phyloP scores from a whole-genome alignment of 371 early-diverging fungal species.

The Lichtheimia corymbifera region DNA sequence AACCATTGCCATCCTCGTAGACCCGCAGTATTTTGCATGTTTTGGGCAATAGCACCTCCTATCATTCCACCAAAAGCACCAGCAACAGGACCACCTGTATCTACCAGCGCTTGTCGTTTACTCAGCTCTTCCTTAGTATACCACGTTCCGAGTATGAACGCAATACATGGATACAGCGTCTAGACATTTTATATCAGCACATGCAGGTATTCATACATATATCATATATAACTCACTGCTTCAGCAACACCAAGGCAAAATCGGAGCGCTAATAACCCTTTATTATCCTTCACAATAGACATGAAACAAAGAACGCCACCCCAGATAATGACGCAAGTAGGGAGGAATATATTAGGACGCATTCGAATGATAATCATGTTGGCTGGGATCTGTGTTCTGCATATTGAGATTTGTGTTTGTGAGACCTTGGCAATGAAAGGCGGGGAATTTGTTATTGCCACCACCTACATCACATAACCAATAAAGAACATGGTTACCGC shows the following conservation, averaged over 20 bases:
- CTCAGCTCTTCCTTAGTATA: slow-evolving; percentile 75
- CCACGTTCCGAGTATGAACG: slow-evolving; percentile 75
- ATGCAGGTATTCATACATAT: background rate
- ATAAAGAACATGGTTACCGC: slow-evolving; percentile 71
- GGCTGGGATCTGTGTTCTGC: slow-evolving; percentile 39
- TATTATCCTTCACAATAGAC: slow-evolving; percentile 46
- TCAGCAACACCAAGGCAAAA: slow-evolving; percentile 68
- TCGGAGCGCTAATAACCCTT: slow-evolving; percentile 57
- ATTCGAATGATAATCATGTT: slow-evolving; percentile 53
- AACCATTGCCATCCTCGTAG: slow-evolving; percentile 65
- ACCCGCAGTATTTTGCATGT: slow-evolving; percentile 42
- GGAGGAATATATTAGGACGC: slow-evolving; percentile 57
- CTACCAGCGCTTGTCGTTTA: slow-evolving; percentile 55
- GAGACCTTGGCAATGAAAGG: background rate
- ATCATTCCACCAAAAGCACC: slow-evolving; percentile 31
- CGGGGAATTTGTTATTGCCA: background rate
- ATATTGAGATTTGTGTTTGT: background rate
- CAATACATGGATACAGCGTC: slow-evolving; percentile 76
- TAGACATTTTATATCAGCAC: background rate
- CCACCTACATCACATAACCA: slow-evolving; percentile 70
- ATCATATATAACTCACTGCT: background rate
- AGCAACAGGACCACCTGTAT: slow-evolving; percentile 10
- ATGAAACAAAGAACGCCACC: slow-evolving; percentile 62
- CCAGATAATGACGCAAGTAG: slow-evolving; percentile 63
- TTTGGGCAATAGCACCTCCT: slow-evolving; percentile 37